A percentile compares a stretch with the other conserved stretches of the same genome.
Conservation (phyloP, 805 yeast genomes). For the Kuraishia borneana region DNA sequence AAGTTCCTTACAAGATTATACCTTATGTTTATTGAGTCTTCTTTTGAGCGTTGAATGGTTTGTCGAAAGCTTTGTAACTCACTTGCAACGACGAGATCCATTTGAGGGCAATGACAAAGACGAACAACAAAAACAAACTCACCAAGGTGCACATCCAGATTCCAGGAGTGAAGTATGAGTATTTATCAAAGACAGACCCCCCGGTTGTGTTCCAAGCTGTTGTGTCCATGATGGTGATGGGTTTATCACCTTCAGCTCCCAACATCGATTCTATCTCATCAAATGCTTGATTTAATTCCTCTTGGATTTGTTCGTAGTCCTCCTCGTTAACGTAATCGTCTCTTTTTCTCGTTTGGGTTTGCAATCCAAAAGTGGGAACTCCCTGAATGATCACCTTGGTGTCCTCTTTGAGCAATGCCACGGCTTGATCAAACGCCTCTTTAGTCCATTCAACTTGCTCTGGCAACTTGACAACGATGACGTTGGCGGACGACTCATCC, state of each 20-base stretch:
- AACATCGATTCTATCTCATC: constrained; percentile 16
- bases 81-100: constrained; percentile 69
- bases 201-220: constrained; percentile 1
- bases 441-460: constrained; percentile 2
- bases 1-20: constrained; percentile 82
- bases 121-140: constrained; percentile 41
- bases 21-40: constrained; percentile 72
- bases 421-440: constrained; percentile 3
- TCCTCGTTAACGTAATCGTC: constrained; percentile 10
- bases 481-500: constrained; percentile 1
- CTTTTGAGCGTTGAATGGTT: constrained; percentile 41
- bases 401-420: neutral
- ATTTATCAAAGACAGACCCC: constrained; percentile 47
- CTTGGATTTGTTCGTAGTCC: constrained; percentile 14
- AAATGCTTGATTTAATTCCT: constrained; percentile 18
- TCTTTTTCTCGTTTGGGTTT: constrained; percentile 3
- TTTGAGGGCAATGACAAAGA: constrained; percentile 50
- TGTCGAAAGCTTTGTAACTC: constrained; percentile 75
- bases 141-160: constrained; percentile 68
- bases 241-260: constrained; percentile 9
- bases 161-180: constrained; percentile 72
- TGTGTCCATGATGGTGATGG: constrained; percentile 11
- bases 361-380: constrained; percentile 12
- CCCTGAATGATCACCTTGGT: constrained; percentile 19
- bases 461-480: constrained; percentile 6